Percentiles rank a stretch among this genome's conserved stretches.
Conservation (phyloP, 2,329 filamentous ascomycete genomes). For the Aspergillus sp. region DNA sequence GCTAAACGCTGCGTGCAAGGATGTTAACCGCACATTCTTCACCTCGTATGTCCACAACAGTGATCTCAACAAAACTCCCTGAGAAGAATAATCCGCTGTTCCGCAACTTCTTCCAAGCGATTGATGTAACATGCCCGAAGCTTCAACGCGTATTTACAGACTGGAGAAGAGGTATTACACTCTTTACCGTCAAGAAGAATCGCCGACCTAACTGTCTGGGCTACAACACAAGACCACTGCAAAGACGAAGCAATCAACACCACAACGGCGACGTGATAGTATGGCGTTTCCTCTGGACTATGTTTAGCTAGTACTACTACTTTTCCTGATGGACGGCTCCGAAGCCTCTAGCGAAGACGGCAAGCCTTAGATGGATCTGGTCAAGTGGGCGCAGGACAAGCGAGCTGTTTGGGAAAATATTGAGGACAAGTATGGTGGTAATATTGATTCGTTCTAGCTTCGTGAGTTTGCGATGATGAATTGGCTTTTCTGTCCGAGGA, state of each 20-base stretch:
- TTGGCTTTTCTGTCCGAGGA: neutral
- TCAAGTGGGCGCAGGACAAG: constrained; percentile 5
- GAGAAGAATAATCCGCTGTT: constrained; percentile 3
- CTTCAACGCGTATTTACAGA: constrained; percentile 3
- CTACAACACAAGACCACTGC: constrained; percentile 1
- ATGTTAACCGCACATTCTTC: constrained; percentile 4
- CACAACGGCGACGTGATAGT: constrained; percentile 1
- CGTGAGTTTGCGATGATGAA: constrained; percentile 1
- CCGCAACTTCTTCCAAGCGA: constrained; percentile 2
- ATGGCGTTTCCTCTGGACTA: neutral
- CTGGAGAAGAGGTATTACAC: constrained; percentile 4
- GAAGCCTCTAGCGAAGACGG: neutral
- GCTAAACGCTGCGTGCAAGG: neutral
- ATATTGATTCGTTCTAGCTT: neutral
- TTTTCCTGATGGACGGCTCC: neutral
- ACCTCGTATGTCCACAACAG: constrained; percentile 6
- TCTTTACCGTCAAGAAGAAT: neutral
- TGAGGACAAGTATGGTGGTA: constrained; percentile 6
- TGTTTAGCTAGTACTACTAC: constrained; percentile 1
- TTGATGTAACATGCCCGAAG: constrained; percentile 1
- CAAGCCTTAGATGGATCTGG: constrained; percentile 1
- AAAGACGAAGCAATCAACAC: constrained; percentile 5
- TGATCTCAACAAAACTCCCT: constrained; percentile 1
- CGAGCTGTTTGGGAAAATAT: constrained; percentile 5
- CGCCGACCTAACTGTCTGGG: constrained; percentile 4